Percentiles rank a stretch among this genome's conserved stretches.
These are phyloP conservation scores for Hyaloscypha bicolor DNA, from an alignment of 495 filamentous ascomycete species.

Conservation along the genomic window DNA sequence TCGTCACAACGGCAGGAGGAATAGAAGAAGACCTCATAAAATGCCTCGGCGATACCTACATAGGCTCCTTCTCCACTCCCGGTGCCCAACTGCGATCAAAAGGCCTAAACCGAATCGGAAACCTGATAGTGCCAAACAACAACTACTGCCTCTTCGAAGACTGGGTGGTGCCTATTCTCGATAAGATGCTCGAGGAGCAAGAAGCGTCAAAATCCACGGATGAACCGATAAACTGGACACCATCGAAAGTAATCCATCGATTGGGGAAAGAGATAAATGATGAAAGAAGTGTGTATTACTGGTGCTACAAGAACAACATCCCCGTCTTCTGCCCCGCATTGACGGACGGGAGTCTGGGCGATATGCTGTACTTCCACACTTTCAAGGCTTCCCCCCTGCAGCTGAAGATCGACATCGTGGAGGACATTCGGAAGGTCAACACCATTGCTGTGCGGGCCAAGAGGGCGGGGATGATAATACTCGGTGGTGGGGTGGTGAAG, in stretches of 20 bases:
- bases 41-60: conserved; percentile 90
- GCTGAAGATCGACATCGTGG: conserved; percentile 83
- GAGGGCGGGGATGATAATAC: conserved; percentile 87
- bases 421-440: conserved; percentile 88
- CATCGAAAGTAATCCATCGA: conserved; percentile 80
- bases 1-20: conserved; percentile 96
- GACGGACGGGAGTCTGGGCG: conserved; percentile 91
- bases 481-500: conserved; percentile 92
- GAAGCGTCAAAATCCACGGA: conserved; percentile 65
- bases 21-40: conserved; percentile 99
- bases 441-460: conserved; percentile 82
- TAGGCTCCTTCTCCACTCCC: conserved; percentile 75
- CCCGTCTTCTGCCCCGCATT: conserved; percentile 95
- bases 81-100: conserved; percentile 77
- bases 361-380: conserved; percentile 98
- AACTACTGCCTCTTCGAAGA: conserved; percentile 98
- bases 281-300: conserved; percentile 86
- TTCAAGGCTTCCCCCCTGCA: conserved; percentile 80
- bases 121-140: conserved; percentile 91
- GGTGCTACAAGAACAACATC: conserved; percentile 91
- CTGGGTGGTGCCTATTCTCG: conserved; percentile 91
- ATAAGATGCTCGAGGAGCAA: conserved; percentile 90
- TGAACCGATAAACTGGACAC: conserved; percentile 84
- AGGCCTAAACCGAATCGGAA: conserved; percentile 94
- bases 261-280: conserved; percentile 92